Base-by-base conservation (phyloP, 345 rosid species). In the Sisymbrium altissimum region DNA sequence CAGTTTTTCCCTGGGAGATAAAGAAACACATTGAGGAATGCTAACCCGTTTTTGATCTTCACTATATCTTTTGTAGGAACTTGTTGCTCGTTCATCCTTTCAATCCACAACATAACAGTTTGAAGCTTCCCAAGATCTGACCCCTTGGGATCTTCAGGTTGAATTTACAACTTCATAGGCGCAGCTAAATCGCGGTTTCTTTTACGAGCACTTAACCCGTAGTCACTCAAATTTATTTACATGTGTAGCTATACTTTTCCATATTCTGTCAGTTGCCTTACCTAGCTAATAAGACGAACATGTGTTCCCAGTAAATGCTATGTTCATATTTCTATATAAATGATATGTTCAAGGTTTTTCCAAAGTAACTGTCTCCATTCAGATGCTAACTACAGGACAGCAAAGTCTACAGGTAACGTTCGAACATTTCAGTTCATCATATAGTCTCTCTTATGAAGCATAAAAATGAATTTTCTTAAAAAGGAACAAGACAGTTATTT, bases 51-150 rank as follows among this genome's bases (percentile, higher is more conserved):
- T 68, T 61, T 40, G 5, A 21, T 55, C 15, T 39, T 64, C 10
- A 7, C 61, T 54, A 43, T 11, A 30, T 58, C 11, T 55, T 73
- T 80, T 40, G 65, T 90, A 93, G 98, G 97, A 90, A 83, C 68
- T 93, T 35, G 80, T 84, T 29, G 70, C 82, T 77, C 92, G 69
- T 53, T 76, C 81, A 64, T 75, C 86, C 9, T 83, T 80, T 76
- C 81, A 87, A 80, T 74, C 78, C 18, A 85, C 81, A 67, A 79
- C 75, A 43, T 83, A 77, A 75, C 13, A 19, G 21, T 53, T 30
- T 52, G 8, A 48, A 56, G 66, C 62, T 58, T 62, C 43, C 48
- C 10, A n/a, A 43, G 56, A 68, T 61, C 40, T 60, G 48, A 67
- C 25, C 46, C 49, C 45, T 7, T 52, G 18, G 33, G 41, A 68